These are phyloP conservation scores for Aspergillus cristatus DNA, from an alignment of 495 filamentous ascomycete species.

Conservation along the genomic window DNA sequence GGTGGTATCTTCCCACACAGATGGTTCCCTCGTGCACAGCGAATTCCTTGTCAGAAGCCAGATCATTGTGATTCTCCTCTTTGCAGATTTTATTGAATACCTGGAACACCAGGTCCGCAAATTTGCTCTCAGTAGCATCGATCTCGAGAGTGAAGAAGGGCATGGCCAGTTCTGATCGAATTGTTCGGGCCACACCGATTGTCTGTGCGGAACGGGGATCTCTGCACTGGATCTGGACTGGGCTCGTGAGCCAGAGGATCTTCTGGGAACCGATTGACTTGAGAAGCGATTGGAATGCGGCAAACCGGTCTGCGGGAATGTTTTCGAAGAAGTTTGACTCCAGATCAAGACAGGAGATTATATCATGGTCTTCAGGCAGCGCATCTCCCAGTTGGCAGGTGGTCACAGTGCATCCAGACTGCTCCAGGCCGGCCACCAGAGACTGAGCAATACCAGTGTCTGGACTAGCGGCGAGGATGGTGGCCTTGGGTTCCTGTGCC, in stretches of 20 bases:
- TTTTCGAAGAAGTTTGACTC: slow-evolving; percentile 24
- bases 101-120: slow-evolving; percentile 7
- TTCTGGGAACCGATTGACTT: neutral
- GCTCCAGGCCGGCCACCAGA: neutral
- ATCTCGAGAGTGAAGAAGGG: slow-evolving; percentile 36
- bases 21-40: slow-evolving; percentile 14
- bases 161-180: slow-evolving; percentile 30
- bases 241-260: slow-evolving; percentile 27
- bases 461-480: neutral
- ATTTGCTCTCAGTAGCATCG: slow-evolving; percentile 10
- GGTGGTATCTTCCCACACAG: slow-evolving; percentile 16
- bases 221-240: slow-evolving; percentile 21
- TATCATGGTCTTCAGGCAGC: slow-evolving; percentile 12
- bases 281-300: slow-evolving; percentile 3
- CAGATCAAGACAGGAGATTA: slow-evolving; percentile 28
- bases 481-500: neutral
- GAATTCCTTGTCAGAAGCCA: slow-evolving; percentile 26
- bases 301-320: slow-evolving; percentile 13
- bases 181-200: slow-evolving; percentile 30
- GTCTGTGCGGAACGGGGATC: slow-evolving; percentile 29
- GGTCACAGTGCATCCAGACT: neutral
- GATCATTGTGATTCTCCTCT: neutral
- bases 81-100: slow-evolving; percentile 18
- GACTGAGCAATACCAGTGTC: neutral
- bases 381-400: neutral